Evolutionary conservation across 140 eudicot genomes (phyloP), one percentile per base, ranked within the genome.

Genomic region (Senecio squalidus): DNA sequence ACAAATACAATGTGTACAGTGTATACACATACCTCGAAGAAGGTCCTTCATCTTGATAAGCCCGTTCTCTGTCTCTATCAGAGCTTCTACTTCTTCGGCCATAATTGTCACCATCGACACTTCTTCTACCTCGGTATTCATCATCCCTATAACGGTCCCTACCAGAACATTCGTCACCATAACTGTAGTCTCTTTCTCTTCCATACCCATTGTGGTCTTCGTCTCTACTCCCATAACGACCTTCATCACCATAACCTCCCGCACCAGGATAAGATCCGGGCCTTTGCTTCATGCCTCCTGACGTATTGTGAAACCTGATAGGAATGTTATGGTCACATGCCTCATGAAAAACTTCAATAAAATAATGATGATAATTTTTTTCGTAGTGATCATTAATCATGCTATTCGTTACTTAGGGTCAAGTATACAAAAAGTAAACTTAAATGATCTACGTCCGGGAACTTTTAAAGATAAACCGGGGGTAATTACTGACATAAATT

Each of bases 61-160:
- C 76, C 10, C 75, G 86, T 40, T 79, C 88, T 38, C 89, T 76
- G 13, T 88, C 83, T 69, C 84, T 74, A 65, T 93, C 96, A 75
- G 87, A 69, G 64, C 96, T 93, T 82, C 83, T 86, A 73, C 96
- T 79, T 76, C 95, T 87, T 50, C 82, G 77, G n/a, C 80, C 78
- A 74, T 73, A 64, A 34, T 72, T 71, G 27, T 68, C 75, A 69
- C 71, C 90, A 76, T 88, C 99, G 49, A 44, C 63, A 45, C 83
- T 91, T 67, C 67, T 72, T 77, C 99, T 88, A 63, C 96, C n/a
- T n/a, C n/a, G n/a, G n/a, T n/a, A n/a, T n/a, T n/a, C 95, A 73
- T 92, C 98, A 77, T 86, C 95, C 57, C 86, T 64, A 55, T 79
- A 79, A 10, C 75, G 82, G 64, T 80, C 94, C 49, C 82, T 77